Conservation (phyloP, 176 grass and related monocot genomes). For the Musa schizocarpa region DNA sequence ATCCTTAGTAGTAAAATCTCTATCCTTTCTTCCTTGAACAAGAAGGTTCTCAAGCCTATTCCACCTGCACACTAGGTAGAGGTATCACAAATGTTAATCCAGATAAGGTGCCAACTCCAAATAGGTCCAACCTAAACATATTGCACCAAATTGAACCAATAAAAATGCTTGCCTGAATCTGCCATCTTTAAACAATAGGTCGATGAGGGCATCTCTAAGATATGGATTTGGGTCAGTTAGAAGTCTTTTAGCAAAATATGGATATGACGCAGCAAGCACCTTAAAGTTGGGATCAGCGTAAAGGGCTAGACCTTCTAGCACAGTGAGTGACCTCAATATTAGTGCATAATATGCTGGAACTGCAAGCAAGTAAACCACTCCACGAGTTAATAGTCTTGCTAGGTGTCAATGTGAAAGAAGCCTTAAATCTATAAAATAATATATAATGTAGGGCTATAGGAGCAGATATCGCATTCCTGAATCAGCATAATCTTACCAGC, state of each 20-base stretch:
- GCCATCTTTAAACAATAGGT: slow-evolving; percentile 95
- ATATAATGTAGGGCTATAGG: neutral
- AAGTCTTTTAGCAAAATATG: slow-evolving; percentile 97
- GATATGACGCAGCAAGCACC: slow-evolving; percentile 98
- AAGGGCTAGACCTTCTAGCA: slow-evolving; percentile 89
- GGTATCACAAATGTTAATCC: neutral
- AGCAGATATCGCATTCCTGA: neutral
- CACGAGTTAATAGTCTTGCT: neutral
- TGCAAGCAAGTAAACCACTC: slow-evolving; percentile 34
- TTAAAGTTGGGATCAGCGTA: slow-evolving; percentile 96
- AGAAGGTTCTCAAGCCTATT: slow-evolving; percentile 99
- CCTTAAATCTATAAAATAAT: neutral
- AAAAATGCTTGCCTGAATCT: slow-evolving; percentile 71
- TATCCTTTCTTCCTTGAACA: slow-evolving; percentile 83
- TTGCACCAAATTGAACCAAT: neutral
- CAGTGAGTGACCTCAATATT: slow-evolving; percentile 92
- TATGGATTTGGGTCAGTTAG: slow-evolving; percentile 97
- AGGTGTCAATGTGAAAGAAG: neutral
- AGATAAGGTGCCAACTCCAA: neutral
- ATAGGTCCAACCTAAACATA: neutral
- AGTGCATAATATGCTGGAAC: slow-evolving; percentile 93
- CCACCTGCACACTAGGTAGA: slow-evolving; percentile 56
- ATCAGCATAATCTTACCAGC: neutral
- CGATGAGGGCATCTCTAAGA: slow-evolving; percentile 95
- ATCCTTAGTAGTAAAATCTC: slow-evolving; percentile 84